Evolutionary conservation across 768 basidiomycete genomes (phyloP), one percentile per base, ranked within the genome.

Genomic region (Termitomyces sp.): DNA sequence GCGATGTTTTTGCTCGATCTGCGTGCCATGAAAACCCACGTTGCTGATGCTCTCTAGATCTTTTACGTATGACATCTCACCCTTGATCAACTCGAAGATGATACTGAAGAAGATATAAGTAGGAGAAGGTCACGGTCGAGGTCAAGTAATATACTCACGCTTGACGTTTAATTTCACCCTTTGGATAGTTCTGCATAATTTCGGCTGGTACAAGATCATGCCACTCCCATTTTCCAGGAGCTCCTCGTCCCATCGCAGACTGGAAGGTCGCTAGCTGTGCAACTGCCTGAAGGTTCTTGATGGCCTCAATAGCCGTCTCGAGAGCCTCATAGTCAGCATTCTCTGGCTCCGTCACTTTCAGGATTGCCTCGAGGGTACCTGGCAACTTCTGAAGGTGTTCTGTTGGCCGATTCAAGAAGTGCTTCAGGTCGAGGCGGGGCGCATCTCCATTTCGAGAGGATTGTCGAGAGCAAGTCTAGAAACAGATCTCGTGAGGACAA

Each of bases 1-100:
- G 28, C 17, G 30, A 34, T 32, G 12, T 26, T 32, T n/a, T 22
- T 14, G 17, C 51, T 14, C 17, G 21, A 49, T 38, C 9, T 45
- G n/a, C 37, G 53, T 59, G 37, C 26, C 14, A 2, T 42, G n/a
- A 34, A 14, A 10, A 65, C 83, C 11, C 62, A 93, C 93, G 58
- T 75, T 75, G 57, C 88, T 86, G 44, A 97, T 87, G 53, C 86
- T 88, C 69, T 93, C 90, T 56, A 97, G 70, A 74, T 97, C 93
- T 62, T 86, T 90, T 26, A 96, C 93, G 65, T 95, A 97, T 26
- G 85, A 83, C 92, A 96, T 96, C 69, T 97, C 93, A 59, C 90
- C 90, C 69, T 96, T 91, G 69, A 97, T 96, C 58, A 96, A 69
- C 73, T 97, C 93, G 64, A 95, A 97, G 49, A 96, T 93, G 63